A percentile compares a stretch with the other conserved stretches of the same genome.
phyloP scores from a whole-genome alignment of 768 basidiomycete species.

The Cyclocybe cylindracea region DNA sequence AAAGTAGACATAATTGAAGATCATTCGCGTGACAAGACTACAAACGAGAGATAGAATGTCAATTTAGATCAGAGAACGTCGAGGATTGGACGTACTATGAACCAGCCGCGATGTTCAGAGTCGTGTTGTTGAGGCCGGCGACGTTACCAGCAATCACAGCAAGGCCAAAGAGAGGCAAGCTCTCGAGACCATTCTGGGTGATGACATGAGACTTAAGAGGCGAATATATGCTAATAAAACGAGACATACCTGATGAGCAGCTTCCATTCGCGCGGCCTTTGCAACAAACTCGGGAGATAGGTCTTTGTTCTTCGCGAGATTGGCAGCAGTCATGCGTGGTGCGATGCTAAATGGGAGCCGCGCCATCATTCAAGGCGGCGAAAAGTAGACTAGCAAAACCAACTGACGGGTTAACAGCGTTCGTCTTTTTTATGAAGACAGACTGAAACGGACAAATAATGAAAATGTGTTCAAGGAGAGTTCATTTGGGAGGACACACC shows the following conservation, averaged over 20 bases:
- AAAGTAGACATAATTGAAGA: slow-evolving; percentile 22
- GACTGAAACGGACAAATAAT: slow-evolving; percentile 1
- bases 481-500: slow-evolving; percentile 16
- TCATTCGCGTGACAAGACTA: slow-evolving; percentile 13
- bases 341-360: slow-evolving; percentile 21
- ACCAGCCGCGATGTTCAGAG: slow-evolving; percentile 27
- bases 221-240: no score
- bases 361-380: not conserved
- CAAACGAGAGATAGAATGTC: not conserved
- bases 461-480: not conserved
- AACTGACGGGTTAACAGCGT: slow-evolving; percentile 32
- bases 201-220: no score
- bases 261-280: slow-evolving; percentile 33
- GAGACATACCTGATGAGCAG: slow-evolving; percentile 31
- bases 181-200: slow-evolving; percentile 22
- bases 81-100: slow-evolving; percentile 14
- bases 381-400: not conserved
- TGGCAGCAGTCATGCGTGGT: slow-evolving; percentile 27
- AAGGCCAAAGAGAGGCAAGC: slow-evolving; percentile 20
- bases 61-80: not conserved
- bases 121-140: slow-evolving; percentile 18
- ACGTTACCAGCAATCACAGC: slow-evolving; percentile 22
- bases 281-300: slow-evolving; percentile 25
- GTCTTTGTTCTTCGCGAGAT: slow-evolving; percentile 23
- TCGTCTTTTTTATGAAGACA: slow-evolving; percentile 3